Conservation (phyloP, 83 land plant species). For the Larix sibirica region DNA sequence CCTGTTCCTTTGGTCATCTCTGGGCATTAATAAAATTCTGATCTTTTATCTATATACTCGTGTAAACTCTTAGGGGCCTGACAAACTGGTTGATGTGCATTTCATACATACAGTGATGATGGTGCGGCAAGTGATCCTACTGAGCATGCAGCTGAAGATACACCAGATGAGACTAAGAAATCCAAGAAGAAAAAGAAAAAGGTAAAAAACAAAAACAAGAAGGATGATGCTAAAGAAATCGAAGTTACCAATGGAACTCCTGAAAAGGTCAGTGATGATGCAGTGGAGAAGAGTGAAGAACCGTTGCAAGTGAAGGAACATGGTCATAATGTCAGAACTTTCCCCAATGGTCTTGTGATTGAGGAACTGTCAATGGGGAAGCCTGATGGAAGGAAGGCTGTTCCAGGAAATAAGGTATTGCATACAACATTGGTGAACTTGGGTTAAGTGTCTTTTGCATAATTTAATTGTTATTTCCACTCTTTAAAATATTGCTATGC, state of each 20-base stretch:
- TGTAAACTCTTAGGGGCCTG: neutral
- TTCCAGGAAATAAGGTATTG: constrained; percentile 73
- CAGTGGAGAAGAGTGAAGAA: neutral
- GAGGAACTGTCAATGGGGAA: constrained; percentile 82
- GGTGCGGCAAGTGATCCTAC: neutral
- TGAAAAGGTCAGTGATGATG: neutral
- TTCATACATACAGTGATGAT: neutral
- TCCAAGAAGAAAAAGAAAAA: constrained; percentile 21
- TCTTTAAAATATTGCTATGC: neutral
- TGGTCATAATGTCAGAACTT: constrained; percentile 41
- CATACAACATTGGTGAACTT: neutral
- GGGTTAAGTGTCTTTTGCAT: neutral
- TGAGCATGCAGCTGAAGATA: neutral
- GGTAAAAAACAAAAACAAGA: constrained; percentile 27
- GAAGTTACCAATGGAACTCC: constrained; percentile 9
- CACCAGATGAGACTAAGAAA: neutral
- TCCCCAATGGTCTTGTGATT: constrained; percentile 77
- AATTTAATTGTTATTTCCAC: neutral
- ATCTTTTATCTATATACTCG: neutral
- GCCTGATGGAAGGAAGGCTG: constrained; percentile 93
- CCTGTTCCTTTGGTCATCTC: neutral
- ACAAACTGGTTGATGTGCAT: neutral
- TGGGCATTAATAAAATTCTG: neutral
- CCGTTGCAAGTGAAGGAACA: constrained; percentile 11
- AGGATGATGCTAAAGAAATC: constrained; percentile 18